A percentile compares a stretch with the other conserved stretches of the same genome.
These are phyloP conservation scores for Raddia distichophylla DNA, from an alignment of 176 grass and related monocot species.

Conservation along the genomic window DNA sequence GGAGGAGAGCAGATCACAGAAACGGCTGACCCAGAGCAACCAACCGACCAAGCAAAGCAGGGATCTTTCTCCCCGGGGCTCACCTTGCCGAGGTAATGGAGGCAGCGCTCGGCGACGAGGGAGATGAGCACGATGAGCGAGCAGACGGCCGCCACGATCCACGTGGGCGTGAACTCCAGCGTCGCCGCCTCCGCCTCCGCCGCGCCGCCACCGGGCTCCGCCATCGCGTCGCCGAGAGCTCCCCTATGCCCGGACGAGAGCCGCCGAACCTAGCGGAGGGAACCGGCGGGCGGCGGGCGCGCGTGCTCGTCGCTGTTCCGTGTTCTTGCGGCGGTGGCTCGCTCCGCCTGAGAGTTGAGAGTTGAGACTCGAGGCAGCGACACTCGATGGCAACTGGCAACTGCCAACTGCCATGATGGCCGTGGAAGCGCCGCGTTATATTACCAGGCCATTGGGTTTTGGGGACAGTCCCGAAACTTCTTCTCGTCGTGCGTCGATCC, in stretches of 20 bases:
- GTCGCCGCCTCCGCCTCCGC: constrained; percentile 22
- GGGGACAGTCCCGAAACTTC: too few species aligned
- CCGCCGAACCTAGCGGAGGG: neutral
- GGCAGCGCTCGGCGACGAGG: constrained; percentile 71
- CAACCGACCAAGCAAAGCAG: neutral
- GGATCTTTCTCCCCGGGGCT: neutral
- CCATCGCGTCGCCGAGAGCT: neutral
- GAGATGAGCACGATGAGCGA: constrained; percentile 80
- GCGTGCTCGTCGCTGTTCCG: too few species aligned
- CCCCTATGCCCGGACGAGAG: neutral
- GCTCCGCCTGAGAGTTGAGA: too few species aligned
- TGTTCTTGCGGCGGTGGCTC: too few species aligned
- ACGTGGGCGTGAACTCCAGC: constrained; percentile 91
- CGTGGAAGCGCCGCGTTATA: neutral
- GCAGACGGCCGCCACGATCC: constrained; percentile 91
- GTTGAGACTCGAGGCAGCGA: too few species aligned
- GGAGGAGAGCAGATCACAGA: neutral
- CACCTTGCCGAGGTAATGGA: constrained; percentile 94
- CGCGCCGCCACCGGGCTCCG: too few species aligned
- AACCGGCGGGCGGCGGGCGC: too few species aligned
- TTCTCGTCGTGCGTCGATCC: too few species aligned
- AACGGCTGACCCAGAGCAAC: neutral
- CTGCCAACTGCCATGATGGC: too few species aligned
- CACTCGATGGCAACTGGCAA: too few species aligned
- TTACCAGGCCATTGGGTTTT: too few species aligned